Base-by-base conservation (phyloP, 345 rosid species). In the Limnanthes douglasii region DNA sequence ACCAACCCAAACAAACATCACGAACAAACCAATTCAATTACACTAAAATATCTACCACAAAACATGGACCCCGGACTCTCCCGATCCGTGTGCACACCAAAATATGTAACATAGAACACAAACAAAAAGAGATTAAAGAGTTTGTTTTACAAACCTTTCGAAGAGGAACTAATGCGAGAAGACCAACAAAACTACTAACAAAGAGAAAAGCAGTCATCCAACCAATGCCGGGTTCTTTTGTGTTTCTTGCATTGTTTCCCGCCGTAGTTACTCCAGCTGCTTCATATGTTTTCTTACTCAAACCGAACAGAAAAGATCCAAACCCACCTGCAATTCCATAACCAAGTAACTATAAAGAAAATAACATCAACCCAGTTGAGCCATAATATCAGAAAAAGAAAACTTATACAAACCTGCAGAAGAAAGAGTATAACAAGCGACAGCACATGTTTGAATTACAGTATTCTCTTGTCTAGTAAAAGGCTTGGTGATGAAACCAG, bases 391-490 rank as follows among this genome's bases (percentile, higher is more conserved):
- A n/a, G 11, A 15, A 4, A 43, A 17, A 12, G 13, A 4, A 1
- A 15, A 43, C 1, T 10, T 25, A n/a, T 14, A 14, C 8, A 41
- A 52, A 84, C 95, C 97, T 76, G 84, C 97, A 50, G 73, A 70
- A 25, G 97, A 57, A 54, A 83, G 76, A 60, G 86, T 75, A 39
- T 88, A 88, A 57, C 97, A 88, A 33, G 95, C 83, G 34, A 83
- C 94, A 7, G 95, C 90, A 54, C 94, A 88, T 13, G 97, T 88
- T 57, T 88, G 95, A 35, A 88, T 70, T 1, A 77, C 53, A 11
- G 97, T 88, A 52, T 88, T 88, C 60, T 88, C 97, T 62, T 83
- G 95, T 36, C 72, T 63, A 1, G 95, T 83, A 18, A 88, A 88
- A 0, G 97, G 95, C 38, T 50, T 47, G 1, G 84, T 41, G 19